Base-by-base conservation (phyloP, 805 yeast species). In the Huiozyma naganishii region DNA sequence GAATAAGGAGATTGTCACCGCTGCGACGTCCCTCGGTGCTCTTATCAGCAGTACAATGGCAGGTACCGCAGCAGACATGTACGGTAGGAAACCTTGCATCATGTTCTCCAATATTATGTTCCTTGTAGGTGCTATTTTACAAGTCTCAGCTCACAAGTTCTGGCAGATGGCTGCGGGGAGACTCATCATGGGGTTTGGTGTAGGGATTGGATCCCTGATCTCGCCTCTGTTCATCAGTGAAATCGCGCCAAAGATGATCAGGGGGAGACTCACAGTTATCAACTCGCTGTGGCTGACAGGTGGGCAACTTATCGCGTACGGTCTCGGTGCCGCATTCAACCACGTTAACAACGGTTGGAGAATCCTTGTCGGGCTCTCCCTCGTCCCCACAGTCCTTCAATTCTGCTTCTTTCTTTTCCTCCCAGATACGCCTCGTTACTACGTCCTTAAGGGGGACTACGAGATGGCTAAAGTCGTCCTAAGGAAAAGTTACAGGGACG, bases 21-120 rank as follows among this genome's bases (percentile, higher is more conserved):
- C 95, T 8, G 95, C 97, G 10, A 90, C 97, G 0, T 86, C 97
- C 0, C 69, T 90, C 28, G 98, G 97, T 48, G 97, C 97, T 1
- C 67, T 90, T 37, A 67, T 90, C 27, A 83, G 92, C 6, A 79
- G 95, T 6, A 48, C 83, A 10, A 51, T 77, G 37, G 94, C 95
- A 3, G 98, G 97, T 41, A 62, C 80, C 0, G 60, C 77, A 29
- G 96, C 96, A 38, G 96, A 90, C 58, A 55, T 76, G 29, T 65
- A 83, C 49, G 98, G 98, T 33, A 77, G 97, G 54, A 88, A 82
- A 58, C 81, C 83, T 47, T 84, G 87, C 42, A 72, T 92, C 41
- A 75, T 90, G 73, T 77, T 80, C 36, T 87, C 96, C 23, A 89
- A 88, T 57, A 57, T 83, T 3, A 66, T 90, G 55, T 90, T 92